Base-by-base conservation (phyloP, 2,329 filamentous ascomycete species). In the Colletotrichum sp. region DNA sequence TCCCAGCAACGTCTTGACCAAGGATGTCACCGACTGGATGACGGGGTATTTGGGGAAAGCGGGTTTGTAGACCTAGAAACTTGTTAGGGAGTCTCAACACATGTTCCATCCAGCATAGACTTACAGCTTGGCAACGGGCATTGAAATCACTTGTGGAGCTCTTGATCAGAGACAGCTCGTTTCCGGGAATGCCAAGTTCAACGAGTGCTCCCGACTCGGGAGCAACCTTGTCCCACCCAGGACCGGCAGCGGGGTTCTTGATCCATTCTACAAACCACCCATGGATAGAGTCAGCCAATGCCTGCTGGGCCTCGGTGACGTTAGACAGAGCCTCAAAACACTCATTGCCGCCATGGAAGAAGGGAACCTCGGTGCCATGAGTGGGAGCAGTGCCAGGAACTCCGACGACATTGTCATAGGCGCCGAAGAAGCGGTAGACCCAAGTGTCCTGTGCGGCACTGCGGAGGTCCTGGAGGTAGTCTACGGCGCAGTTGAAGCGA, bases 301-400 rank as follows among this genome's bases (percentile, higher is more conserved):
- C 84, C 69, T 88, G 86, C 68, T 87, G 80, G 1, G 80, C 84
- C 0, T 79, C 78, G 4, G 85, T 87, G 15, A 87, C 85, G 8
- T 78, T 79, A 2, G 71, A 57, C 1, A 84, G 78, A 0, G 78
- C 76, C 15, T 80, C 78, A 70, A 88, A 88, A 75, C 84, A 86
- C 75, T 87, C 85, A 36, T 87, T 87, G 8, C 86, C 86, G 18
- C 86, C 86, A 49, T 87, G 82, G 80, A 87, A 88, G 80, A 87
- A 88, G n/a, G 86, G 84, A 0, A 88, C 85, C 75, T 88, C 84
- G 12, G 82, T 84, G 26, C 84, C 84, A 62, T 86, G 84, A 3
- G 84, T 85, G 8, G 84, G 83, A n/a, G 81, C 82, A 1, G 80
- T 80, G 30, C 81, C 81, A 12, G 83, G 81, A n/a, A 79, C 75